Evolutionary conservation across 2,329 filamentous ascomycete genomes (phyloP), one percentile per base, ranked within the genome.

Genomic region (Penicillium sp.): DNA sequence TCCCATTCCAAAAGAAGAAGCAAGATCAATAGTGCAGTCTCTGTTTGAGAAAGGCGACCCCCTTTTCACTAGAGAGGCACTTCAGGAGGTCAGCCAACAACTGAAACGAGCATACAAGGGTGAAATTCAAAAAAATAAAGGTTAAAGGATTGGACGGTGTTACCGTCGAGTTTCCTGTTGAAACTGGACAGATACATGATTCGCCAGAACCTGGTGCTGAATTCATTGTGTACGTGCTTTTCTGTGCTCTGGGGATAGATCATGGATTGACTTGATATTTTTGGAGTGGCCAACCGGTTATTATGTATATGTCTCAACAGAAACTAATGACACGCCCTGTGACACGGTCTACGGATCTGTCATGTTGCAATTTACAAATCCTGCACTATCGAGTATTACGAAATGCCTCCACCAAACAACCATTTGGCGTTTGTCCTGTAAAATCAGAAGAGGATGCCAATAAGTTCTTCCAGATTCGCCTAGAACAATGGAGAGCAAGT

Each of bases 1-100:
- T 11, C 42, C 3, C 7, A 46, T 38, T n/a, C 38, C 42, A 26
- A n/a, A 40, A 11, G 51, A 67, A 46, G 46, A 55, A 55, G 51
- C 51, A 38, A 43, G n/a, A 26, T 38, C 42, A 51, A 26, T 30
- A 43, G 26, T 56, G 26, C 48, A 56, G 8, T 52, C 47, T 28
- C 45, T 56, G 6, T 7, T 56, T 20, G 48, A 52, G 16, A 30
- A 33, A 12, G 40, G 26, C 21, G 16, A 16, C 14, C 40, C 55
- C 5, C 11, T 57, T 12, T 52, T 52, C 40, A 57, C 55, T 11
- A 52, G 20, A 18, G 28, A 57, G 24, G 43, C 24, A 26, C 55
- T 57, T 16, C 42, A n/a, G 30, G 55, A 51, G 16, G 21, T 47
- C 28, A 30, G 30, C 28, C 16, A 40, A 26, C 55, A 52, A 42